Evolutionary conservation across 176 grass and related monocot species (phyloP), one percentile per base, ranked within the genome.

Genomic region (Themeda triandra): DNA sequence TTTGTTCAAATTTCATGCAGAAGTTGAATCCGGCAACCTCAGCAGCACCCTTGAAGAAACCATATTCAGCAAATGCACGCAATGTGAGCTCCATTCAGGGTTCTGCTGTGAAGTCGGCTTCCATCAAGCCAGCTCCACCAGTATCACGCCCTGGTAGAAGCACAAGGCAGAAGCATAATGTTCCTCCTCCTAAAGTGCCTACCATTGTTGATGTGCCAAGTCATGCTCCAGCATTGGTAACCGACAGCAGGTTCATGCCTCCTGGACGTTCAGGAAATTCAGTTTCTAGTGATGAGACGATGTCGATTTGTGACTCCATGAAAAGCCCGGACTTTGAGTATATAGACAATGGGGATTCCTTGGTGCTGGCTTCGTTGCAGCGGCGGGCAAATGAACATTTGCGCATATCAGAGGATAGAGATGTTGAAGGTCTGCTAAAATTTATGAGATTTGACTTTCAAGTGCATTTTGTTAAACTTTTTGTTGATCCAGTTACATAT

Each of bases 301-400:
- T 98, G 93, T 96, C 93, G 6, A 94, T 70, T 14, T 99, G 96
- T 13, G 93, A 92, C 42, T 98, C 96, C 10, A 94, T 98, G 91
- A 98, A 89, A 79, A 98, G 96, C 86, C 96, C 93, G 1, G 87
- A 98, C 25, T 89, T 94, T 45, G 96, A 98, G 86, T 98, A 98
- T 30, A 92, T 98, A 62, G 93, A 96, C 54, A 98, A 98, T 45
- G 89, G 48, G 3, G 87, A 98, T 53, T 91, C 92, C 66, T 83
- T 83, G 48, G 31, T 90, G 58, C 74, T 98, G 13, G 84, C 82
- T 80, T 95, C 89, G 28, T 83, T 98, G 58, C 91, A 94, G 79
- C 86, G 89, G 27, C 79, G 86, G 49, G 88, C 96, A 40, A 99
- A 91, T 84, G 88, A 88, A 48, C 92, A 96, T 53, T 76, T 99